Evolutionary conservation across 2,329 filamentous ascomycete genomes (phyloP), one percentile per base, ranked within the genome.

Genomic region (Aspergillus carbonarius): DNA sequence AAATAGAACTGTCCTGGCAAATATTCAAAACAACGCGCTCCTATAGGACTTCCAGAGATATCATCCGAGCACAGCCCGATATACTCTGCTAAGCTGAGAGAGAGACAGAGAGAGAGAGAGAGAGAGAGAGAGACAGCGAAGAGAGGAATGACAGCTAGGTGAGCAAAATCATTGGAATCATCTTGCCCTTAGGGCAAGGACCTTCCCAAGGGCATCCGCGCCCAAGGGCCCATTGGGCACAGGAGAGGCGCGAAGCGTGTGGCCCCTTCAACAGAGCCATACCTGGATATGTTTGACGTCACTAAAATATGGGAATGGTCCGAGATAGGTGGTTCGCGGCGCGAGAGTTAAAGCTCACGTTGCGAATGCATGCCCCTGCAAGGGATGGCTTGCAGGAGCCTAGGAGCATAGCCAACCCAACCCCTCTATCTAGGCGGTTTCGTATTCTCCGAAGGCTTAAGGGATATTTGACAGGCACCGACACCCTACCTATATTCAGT

Each of bases 251-350:
- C 67, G 72, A 65, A 66, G 65, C 63, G 60, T 65, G 66, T 61
- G 60, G 57, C 68, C 69, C 71, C 68, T 73, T 69, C 59, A 58
- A 63, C 60, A 66, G 69, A 75, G 72, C 71, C 73, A 75, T 75
- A 61, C 67, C 68, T 74, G 63, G 68, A 71, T 75, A 75, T 76
- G 70, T 63, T 71, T 62, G 66, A 73, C 70, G 67, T 75, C 72
- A 74, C 65, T 53, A 56, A 70, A 71, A 69, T 71, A 73, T 74
- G 70, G 63, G 65, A 65, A 67, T 66, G 66, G 66, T 68, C 61
- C 67, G 62, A 61, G 68, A 68, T 32, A 66, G 67, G 63, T 60
- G 59, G 60, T 63, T 64, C 61, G 58, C 63, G 60, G 63, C 65
- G 64, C 42, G 42, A 13, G 44, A 60, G 63, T 64, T 64, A 54